phyloP scores from a whole-genome alignment of 108 stramenopile genomes.

The Skeletonema tropicum region DNA sequence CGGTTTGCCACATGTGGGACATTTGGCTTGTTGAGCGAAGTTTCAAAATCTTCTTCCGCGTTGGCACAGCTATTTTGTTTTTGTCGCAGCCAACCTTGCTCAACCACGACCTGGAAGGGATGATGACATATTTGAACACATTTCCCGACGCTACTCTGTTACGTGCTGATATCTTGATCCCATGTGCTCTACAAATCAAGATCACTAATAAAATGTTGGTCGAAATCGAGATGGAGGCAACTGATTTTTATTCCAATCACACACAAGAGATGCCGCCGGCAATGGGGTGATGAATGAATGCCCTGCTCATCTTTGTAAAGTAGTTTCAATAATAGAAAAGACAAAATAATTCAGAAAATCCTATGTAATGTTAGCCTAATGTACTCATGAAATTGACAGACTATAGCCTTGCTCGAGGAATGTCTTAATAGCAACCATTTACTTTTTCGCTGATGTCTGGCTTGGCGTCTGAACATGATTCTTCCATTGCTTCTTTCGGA shows the following conservation, averaged over 20 bases:
- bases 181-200: constrained; percentile 90
- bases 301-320: background rate
- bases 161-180: constrained; percentile 85
- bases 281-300: constrained; percentile 9
- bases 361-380: background rate
- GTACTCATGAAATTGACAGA: background rate
- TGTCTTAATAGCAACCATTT: background rate
- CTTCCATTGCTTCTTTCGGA: constrained; percentile 31
- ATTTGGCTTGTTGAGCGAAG: constrained; percentile 91
- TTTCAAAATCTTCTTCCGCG: constrained; percentile 91
- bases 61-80: constrained; percentile 88
- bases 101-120: constrained; percentile 89
- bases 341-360: background rate
- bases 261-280: constrained; percentile 5
- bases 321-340: background rate
- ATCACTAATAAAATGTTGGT: constrained; percentile 86
- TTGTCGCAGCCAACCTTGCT: constrained; percentile 86
- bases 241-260: constrained; percentile 23
- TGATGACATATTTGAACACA: constrained; percentile 93
- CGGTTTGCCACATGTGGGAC: constrained; percentile 93
- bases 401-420: background rate
- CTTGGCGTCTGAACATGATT: constrained; percentile 16
- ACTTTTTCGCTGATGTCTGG: constrained; percentile 38
- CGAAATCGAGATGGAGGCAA: constrained; percentile 74
- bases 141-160: constrained; percentile 91